These are phyloP conservation scores for Plasmopara halstedii DNA, from an alignment of 352 stramenopile genomes.

Conservation along the genomic window DNA sequence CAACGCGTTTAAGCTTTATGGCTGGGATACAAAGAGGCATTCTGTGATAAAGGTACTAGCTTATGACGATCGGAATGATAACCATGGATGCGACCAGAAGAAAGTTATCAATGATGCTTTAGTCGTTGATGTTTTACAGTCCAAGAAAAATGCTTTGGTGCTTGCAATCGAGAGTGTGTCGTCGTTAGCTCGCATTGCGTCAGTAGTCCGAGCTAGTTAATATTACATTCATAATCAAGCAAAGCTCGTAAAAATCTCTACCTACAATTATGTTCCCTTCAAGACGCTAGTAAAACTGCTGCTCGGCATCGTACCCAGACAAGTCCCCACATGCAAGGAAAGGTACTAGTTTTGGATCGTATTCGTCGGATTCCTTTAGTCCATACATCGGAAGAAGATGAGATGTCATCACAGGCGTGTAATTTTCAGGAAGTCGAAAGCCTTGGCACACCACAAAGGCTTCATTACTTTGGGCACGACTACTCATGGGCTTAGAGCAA, in stretches of 20 bases:
- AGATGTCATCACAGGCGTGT: slow-evolving; percentile 83
- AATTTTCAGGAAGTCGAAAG: slow-evolving; percentile 80
- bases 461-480: slow-evolving; percentile 93
- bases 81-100: slow-evolving; percentile 6
- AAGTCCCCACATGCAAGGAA: slow-evolving; percentile 91
- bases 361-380: slow-evolving; percentile 30
- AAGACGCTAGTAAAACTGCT: slow-evolving; percentile 39
- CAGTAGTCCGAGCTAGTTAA: slow-evolving; percentile 30
- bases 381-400: slow-evolving; percentile 64
- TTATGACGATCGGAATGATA: slow-evolving; percentile 1
- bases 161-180: slow-evolving; percentile 38
- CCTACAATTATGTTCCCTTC: slow-evolving; percentile 13
- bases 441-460: slow-evolving; percentile 95
- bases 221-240: not conserved
- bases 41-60: slow-evolving; percentile 14
- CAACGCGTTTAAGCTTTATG: slow-evolving; percentile 19
- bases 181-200: slow-evolving; percentile 30
- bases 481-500: slow-evolving; percentile 96
- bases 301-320: slow-evolving; percentile 81
- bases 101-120: slow-evolving; percentile 21
- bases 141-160: slow-evolving; percentile 36
- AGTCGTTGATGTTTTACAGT: slow-evolving; percentile 35
- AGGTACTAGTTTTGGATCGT: slow-evolving; percentile 72
- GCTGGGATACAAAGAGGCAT: slow-evolving; percentile 28
- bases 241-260: slow-evolving; percentile 2